Evolutionary conservation across 768 basidiomycete species (phyloP).

Genomic region (Collybia mongolica): DNA sequence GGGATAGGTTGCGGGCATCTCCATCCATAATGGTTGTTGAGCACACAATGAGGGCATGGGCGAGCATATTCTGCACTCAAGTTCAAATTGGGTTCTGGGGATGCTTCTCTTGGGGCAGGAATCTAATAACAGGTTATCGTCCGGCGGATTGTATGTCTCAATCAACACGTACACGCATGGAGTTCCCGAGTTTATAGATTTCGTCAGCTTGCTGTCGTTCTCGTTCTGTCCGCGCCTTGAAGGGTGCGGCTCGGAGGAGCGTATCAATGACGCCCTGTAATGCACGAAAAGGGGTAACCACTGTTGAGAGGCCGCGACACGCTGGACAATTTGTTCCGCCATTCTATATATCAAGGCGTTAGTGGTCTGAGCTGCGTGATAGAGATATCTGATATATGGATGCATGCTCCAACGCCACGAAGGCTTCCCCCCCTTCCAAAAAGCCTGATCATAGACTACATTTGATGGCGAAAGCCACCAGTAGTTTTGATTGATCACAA

Average conservation of each 20-base stretch:
- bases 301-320: constrained; percentile 68
- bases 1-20: constrained; percentile 77
- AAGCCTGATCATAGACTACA: no score
- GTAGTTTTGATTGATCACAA: constrained; percentile 9
- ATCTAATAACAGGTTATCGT: constrained; percentile 40
- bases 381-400: no score
- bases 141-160: no score
- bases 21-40: constrained; percentile 76
- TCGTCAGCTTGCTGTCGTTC: constrained; percentile 84
- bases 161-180: constrained; percentile 51
- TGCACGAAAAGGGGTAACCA: constrained; percentile 70
- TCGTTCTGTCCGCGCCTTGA: constrained; percentile 61
- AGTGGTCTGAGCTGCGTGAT: no score
- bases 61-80: constrained; percentile 63
- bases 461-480: constrained; percentile 2
- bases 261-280: constrained; percentile 73
- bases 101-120: constrained; percentile 71
- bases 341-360: constrained; percentile 44
- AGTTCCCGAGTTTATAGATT: constrained; percentile 61
- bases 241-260: constrained; percentile 68
- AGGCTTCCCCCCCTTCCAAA: no score
- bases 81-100: constrained; percentile 74
- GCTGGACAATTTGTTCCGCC: constrained; percentile 84
- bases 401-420: no score
- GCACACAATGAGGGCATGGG: constrained; percentile 77